These are phyloP conservation scores for Phlegmacium glaucopus DNA, from an alignment of 768 basidiomycete species.

Conservation along the genomic window DNA sequence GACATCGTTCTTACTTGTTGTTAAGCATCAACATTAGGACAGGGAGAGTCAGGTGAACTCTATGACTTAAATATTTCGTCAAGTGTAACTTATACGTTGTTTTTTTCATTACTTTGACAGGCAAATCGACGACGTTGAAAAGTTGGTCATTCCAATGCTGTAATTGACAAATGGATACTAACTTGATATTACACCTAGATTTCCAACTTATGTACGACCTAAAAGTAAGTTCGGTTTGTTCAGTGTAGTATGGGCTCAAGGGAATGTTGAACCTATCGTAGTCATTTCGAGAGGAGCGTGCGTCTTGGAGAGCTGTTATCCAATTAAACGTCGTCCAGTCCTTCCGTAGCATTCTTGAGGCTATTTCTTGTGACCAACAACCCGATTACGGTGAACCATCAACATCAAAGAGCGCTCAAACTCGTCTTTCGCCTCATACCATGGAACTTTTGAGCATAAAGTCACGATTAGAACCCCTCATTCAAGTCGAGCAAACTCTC, in stretches of 20 bases:
- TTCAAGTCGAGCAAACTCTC: constrained; percentile 58
- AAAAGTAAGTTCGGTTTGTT: constrained; percentile 35
- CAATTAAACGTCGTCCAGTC: constrained; percentile 72
- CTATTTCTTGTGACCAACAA: constrained; percentile 36
- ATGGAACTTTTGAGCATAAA: constrained; percentile 50
- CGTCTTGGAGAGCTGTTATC: constrained; percentile 65
- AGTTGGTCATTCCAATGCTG: constrained; percentile 42
- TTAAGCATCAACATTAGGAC: constrained; percentile 41
- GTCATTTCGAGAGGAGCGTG: constrained; percentile 57
- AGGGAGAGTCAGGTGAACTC: constrained; percentile 76
- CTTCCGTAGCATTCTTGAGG: constrained; percentile 58
- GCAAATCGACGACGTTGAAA: constrained; percentile 79
- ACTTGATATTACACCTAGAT: constrained; percentile 29
- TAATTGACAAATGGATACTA: background rate
- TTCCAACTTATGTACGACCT: constrained; percentile 63
- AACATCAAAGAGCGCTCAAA: constrained; percentile 17
- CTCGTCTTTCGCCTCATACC: constrained; percentile 32
- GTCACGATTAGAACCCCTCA: constrained; percentile 57
- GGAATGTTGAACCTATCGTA: constrained; percentile 12
- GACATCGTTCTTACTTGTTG: background rate
- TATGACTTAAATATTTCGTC: constrained; percentile 13
- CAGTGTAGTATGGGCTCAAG: background rate
- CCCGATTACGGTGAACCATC: constrained; percentile 10
- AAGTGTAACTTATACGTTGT: background rate
- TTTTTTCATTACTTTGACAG: constrained; percentile 29